Conservation (phyloP, 1,139 yeast genomes). For the Lodderomyces beijingensis region DNA sequence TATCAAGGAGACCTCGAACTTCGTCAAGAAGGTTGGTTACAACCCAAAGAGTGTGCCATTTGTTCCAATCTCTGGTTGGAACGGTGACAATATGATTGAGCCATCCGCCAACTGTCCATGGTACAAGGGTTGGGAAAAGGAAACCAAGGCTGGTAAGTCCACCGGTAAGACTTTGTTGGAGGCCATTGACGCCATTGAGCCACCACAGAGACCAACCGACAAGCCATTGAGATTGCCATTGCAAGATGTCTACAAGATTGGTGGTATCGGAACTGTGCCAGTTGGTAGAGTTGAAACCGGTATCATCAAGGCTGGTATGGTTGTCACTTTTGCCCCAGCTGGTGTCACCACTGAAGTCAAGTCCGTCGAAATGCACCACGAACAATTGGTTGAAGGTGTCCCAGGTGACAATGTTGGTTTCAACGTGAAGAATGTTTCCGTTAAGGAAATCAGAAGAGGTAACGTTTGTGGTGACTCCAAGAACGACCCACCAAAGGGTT, state of each 20-base stretch:
- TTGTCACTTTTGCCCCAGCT: conserved; percentile 86
- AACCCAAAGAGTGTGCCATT: conserved; percentile 89
- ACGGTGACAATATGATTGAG: conserved; percentile 93
- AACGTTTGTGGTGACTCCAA: conserved; percentile 94
- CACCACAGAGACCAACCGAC: conserved; percentile 81
- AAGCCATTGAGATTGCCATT: conserved; percentile 89
- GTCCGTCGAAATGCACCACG: conserved; percentile 95
- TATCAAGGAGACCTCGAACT: conserved; percentile 78
- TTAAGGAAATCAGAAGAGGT: conserved; percentile 92
- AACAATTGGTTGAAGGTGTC: conserved; percentile 75
- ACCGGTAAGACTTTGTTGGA: conserved; percentile 86
- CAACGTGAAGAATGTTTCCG: conserved; percentile 94
- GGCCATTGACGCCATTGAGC: conserved; percentile 84
- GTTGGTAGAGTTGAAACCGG: conserved; percentile 95
- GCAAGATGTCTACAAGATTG: conserved; percentile 91
- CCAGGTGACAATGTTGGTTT: conserved; percentile 96
- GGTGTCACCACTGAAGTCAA: conserved; percentile 91
- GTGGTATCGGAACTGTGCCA: conserved; percentile 93
- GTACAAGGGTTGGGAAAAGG: conserved; percentile 91
- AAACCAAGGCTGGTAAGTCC: conserved; percentile 73
- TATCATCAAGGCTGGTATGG: conserved; percentile 88
- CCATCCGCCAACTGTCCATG: conserved; percentile 78
- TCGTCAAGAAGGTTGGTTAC: conserved; percentile 92
- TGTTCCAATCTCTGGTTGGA: conserved; percentile 93
- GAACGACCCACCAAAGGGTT: conserved; percentile 87